Percentiles rank a stretch among this genome's conserved stretches.
phyloP scores from a whole-genome alignment of 1,139 yeast species.

The Kodamaea ohmeri region DNA sequence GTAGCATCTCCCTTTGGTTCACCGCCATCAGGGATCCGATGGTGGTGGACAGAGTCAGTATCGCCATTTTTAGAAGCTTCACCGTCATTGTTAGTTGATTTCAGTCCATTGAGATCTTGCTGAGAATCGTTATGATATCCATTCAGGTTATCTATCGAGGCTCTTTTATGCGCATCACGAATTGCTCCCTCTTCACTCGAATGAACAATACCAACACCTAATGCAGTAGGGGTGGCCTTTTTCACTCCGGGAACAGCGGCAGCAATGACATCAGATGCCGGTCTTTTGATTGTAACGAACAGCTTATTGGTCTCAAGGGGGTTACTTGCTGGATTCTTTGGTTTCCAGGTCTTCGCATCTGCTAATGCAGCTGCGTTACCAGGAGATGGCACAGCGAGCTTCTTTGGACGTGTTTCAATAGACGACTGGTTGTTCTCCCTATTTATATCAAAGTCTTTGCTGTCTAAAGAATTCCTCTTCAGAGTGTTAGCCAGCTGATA shows the following conservation, averaged over 20 bases:
- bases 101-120: too few relatives aligned
- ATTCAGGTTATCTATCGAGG: constrained; percentile 11
- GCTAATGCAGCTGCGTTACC: constrained; percentile 12
- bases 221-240: constrained; percentile 21
- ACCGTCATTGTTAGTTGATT: too few relatives aligned
- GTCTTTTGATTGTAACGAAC: constrained; percentile 68
- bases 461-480: constrained; percentile 41
- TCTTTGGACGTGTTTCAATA: constrained; percentile 9
- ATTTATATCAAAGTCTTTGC: constrained; percentile 13
- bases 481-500: constrained; percentile 40
- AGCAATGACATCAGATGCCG: constrained; percentile 23
- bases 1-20: constrained; percentile 23
- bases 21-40: constrained; percentile 8
- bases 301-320: constrained; percentile 73
- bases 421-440: constrained; percentile 7
- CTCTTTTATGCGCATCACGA: constrained; percentile 28
- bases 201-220: constrained; percentile 44
- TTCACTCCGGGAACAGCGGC: constrained; percentile 6
- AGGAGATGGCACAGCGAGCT: constrained; percentile 3
- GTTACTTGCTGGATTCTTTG: constrained; percentile 75
- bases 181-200: constrained; percentile 53
- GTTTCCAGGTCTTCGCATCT: constrained; percentile 36
- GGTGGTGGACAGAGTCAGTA: constrained; percentile 5
- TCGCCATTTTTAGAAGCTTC: neutral
- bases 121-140: neutral